Base-by-base conservation (phyloP, 768 basidiomycete genomes). In the Terana coerulea region DNA sequence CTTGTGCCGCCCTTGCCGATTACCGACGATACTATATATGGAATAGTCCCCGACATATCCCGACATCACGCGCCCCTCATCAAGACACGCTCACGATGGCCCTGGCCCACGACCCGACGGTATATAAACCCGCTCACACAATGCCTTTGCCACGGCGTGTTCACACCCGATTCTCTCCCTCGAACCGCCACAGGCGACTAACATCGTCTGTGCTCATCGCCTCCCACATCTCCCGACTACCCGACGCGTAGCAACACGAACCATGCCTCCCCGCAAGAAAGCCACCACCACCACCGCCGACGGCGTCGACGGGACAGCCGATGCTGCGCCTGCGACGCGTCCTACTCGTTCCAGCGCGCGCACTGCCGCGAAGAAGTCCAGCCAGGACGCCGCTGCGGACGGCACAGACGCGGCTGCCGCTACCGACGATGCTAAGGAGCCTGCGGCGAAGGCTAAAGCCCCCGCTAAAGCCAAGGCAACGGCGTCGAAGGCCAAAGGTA, bases 231-330 rank as follows among this genome's bases (percentile, higher is more conserved):
- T 17, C 2, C 17, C 22, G 17, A 24, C 34, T 26, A 12, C 36
- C 24, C 19, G 21, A 21, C 11, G 2, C 30, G 2, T 28, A 42
- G 2, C 3, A n/a, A 24, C 26, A 22, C 22, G 26, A 15, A 58
- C 7, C 49, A 77, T 76, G 75, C 72, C 75, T 53, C 74, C 78
- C 41, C 68, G 73, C 51, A 78, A 75, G 62, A 77, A 76, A 65
- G 59, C 69, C 33, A 53, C 69, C 28, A 53, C 65, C 41, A 58
- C 64, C 47, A 66, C 63, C 41, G 56, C 65, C 46, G 57, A 64
- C 51, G 67, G 61, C 36, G 51, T 58, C 24, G 55, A 65, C 26
- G 28, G 44, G 25, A 49, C 54, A 31, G 48, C 65, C 43, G 53
- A 64, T 7, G 65, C 69, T 19, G 69, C 73, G 0, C 65, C 72